Percentiles rank a stretch among this genome's conserved stretches.
phyloP scores from a whole-genome alignment of 306 rosid genomes.

The Vigna mungo region DNA sequence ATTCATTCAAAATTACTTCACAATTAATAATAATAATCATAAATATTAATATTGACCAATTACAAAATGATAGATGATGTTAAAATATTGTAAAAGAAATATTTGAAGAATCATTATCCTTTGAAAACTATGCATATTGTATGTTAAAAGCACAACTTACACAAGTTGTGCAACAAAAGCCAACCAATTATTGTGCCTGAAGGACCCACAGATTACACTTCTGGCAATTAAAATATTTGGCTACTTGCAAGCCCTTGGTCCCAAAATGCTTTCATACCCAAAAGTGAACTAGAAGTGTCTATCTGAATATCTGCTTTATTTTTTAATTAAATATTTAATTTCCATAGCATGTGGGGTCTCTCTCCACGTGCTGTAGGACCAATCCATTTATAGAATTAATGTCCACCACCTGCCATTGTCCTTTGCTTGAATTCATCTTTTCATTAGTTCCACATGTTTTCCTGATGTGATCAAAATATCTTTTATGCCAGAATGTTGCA shows the following conservation, averaged over 20 bases:
- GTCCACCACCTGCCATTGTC: slow-evolving; percentile 10
- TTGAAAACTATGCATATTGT: too few relatives aligned
- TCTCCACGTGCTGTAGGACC: slow-evolving; percentile 54
- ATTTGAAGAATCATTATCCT: too few relatives aligned
- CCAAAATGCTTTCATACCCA: slow-evolving; percentile 39
- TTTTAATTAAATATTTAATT: slow-evolving; percentile 1
- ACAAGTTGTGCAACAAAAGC: slow-evolving; percentile 12
- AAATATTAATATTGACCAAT: too few relatives aligned
- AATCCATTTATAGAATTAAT: slow-evolving; percentile 1
- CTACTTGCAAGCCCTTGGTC: slow-evolving; percentile 35
- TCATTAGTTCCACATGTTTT: slow-evolving; percentile 25
- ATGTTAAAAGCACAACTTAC: too few relatives aligned
- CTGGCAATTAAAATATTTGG: slow-evolving; percentile 24
- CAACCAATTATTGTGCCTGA: slow-evolving; percentile 18
- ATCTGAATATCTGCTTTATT: slow-evolving; percentile 16
- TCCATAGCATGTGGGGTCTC: slow-evolving; percentile 41
- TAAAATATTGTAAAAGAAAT: too few relatives aligned
- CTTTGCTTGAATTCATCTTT: not conserved
- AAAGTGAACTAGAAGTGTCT: slow-evolving; percentile 40
- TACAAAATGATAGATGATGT: too few relatives aligned
- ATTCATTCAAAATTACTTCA: too few relatives aligned
- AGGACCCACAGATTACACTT: slow-evolving; percentile 42
- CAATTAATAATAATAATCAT: too few relatives aligned
- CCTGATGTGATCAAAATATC: slow-evolving; percentile 26
- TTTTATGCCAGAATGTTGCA: not conserved